Evolutionary conservation across 2,329 filamentous ascomycete species (phyloP).

Genomic region (Zymoseptoria pseudotritici): DNA sequence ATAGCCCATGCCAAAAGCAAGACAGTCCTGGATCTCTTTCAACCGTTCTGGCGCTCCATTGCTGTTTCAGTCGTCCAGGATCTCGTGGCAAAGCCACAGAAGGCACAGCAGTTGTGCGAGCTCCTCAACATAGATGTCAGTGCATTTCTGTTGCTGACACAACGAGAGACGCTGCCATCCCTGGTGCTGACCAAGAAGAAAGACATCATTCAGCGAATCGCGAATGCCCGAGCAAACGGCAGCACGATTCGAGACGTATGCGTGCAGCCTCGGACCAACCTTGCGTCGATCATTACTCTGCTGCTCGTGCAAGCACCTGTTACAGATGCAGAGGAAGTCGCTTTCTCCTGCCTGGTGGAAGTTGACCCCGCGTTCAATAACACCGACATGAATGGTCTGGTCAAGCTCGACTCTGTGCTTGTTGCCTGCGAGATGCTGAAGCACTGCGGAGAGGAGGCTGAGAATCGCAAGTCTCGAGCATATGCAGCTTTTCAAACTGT

Average conservation of each 20-base stretch:
- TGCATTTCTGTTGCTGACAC: conserved; percentile 67
- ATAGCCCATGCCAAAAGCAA: conserved; percentile 61
- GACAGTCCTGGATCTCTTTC: conserved; percentile 53
- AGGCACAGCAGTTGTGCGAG: conserved; percentile 72
- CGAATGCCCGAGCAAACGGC: conserved; percentile 54
- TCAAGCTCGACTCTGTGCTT: conserved; percentile 66
- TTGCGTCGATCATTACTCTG: conserved; percentile 52
- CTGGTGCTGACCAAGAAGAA: conserved; percentile 70
- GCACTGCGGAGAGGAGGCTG: conserved; percentile 61
- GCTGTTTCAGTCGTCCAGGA: conserved; percentile 79
- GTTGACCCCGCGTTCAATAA: conserved; percentile 64
- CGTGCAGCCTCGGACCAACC: conserved; percentile 48
- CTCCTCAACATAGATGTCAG: conserved; percentile 68
- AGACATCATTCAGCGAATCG: conserved; percentile 74
- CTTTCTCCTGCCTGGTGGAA: conserved; percentile 60
- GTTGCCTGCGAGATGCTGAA: conserved; percentile 79
- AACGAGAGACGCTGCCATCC: conserved; percentile 76
- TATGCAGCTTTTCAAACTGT: conserved; percentile 45
- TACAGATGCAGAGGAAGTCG: conserved; percentile 57
- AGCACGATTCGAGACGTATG: conserved; percentile 54
- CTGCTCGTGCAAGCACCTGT: conserved; percentile 54
- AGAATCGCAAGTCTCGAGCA: conserved; percentile 32
- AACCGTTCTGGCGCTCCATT: conserved; percentile 81
- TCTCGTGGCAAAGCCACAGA: conserved; percentile 70
- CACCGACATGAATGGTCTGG: conserved; percentile 57